Percentiles rank a stretch among this genome's conserved stretches.
These are phyloP conservation scores for Penicillium sp. DNA, from an alignment of 2,329 filamentous ascomycete genomes.

Conservation along the genomic window DNA sequence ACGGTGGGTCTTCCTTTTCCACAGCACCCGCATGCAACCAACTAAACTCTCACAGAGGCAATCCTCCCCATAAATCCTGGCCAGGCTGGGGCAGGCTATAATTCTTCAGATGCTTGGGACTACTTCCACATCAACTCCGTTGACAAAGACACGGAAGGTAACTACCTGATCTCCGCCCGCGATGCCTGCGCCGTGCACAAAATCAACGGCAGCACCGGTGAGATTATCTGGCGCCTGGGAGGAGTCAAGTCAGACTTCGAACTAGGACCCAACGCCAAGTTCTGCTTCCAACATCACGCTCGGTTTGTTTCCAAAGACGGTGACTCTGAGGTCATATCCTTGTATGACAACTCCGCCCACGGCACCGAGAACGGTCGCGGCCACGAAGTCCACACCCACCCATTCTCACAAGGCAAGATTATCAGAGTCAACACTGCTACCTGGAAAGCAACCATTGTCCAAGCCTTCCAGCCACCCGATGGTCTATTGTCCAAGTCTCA, in stretches of 20 bases:
- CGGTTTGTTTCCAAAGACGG: constrained; percentile 42
- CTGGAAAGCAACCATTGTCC: constrained; percentile 40
- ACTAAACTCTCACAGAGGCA: constrained; percentile 30
- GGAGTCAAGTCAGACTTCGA: constrained; percentile 40
- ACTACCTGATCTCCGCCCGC: constrained; percentile 44
- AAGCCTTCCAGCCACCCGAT: constrained; percentile 44
- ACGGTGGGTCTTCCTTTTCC: constrained; percentile 31
- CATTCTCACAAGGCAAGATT: constrained; percentile 41
- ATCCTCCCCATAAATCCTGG: constrained; percentile 42
- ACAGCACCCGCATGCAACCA: constrained; percentile 1
- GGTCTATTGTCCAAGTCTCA: constrained; percentile 45
- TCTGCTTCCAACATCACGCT: constrained; percentile 46
- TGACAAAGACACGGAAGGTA: constrained; percentile 34
- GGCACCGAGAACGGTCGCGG: constrained; percentile 28
- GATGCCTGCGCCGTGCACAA: constrained; percentile 43
- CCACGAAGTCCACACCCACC: constrained; percentile 30
- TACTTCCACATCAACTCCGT: constrained; percentile 46
- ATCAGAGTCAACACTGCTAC: constrained; percentile 39
- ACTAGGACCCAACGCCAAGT: constrained; percentile 37
- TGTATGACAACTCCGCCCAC: constrained; percentile 50
- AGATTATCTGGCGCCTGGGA: constrained; percentile 43
- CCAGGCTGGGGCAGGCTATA: constrained; percentile 34
- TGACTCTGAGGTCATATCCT: constrained; percentile 42
- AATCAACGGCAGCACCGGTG: constrained; percentile 40
- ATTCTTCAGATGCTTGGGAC: constrained; percentile 40